phyloP scores from a whole-genome alignment of 495 filamentous ascomycete species.

The Thozetella sp. region DNA sequence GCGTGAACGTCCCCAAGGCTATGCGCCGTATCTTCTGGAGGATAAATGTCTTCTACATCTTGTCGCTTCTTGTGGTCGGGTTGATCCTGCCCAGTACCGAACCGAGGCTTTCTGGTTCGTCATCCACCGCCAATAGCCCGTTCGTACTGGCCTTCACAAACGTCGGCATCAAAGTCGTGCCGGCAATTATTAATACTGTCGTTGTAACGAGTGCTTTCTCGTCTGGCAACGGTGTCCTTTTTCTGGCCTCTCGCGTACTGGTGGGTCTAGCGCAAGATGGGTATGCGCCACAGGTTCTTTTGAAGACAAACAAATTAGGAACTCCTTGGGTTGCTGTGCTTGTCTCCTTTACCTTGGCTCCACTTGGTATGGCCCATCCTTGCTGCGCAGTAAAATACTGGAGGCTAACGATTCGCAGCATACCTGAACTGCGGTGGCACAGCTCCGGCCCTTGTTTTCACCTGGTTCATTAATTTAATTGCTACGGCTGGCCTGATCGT shows the following conservation, averaged over 20 bases:
- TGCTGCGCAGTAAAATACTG: not conserved
- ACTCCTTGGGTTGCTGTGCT: too few species aligned
- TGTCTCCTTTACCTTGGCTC: not conserved
- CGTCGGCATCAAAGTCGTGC: not conserved
- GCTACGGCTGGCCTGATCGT: not conserved
- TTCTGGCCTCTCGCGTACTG: not conserved
- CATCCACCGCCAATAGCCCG: not conserved
- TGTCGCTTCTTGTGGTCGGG: slow-evolving; percentile 62
- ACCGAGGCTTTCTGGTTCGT: not conserved
- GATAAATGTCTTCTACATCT: slow-evolving; percentile 68
- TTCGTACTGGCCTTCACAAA: not conserved
- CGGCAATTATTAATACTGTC: not conserved
- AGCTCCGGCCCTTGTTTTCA: not conserved
- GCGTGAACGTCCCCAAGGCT: slow-evolving; percentile 64
- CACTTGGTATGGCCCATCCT: not conserved
- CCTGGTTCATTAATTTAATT: not conserved
- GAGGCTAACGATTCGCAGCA: not conserved
- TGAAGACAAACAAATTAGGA: too few species aligned
- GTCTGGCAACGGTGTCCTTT: not conserved
- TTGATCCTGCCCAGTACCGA: not conserved
- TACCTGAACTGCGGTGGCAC: not conserved
- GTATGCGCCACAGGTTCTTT: not conserved
- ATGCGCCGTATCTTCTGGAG: slow-evolving; percentile 67
- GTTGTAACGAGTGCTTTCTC: not conserved
- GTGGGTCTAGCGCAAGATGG: not conserved